Evolutionary conservation across 1,284 basidiomycete genomes (phyloP), one percentile per base, ranked within the genome.

Genomic region (Fomitiporia mediterranea): DNA sequence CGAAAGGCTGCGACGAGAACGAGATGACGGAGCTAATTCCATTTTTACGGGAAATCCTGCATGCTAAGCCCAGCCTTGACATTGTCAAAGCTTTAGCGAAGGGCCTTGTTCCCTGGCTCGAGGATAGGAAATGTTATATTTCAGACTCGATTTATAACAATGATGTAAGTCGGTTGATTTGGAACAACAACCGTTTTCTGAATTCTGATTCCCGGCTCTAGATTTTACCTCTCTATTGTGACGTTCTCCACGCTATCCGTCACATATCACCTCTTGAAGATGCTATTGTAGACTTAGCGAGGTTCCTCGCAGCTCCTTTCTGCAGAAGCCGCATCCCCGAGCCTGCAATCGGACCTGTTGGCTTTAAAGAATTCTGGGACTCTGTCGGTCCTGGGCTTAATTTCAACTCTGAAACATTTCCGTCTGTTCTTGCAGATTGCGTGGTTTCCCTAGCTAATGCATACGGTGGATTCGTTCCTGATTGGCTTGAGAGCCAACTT

Each of bases 351-450:
- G 57, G 57, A 13, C 53, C 53, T 5, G 13, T 56, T 4, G 48
- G 48, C 4, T 59, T 59, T 32, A 43, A 56, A 21, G 39, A 37
- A 19, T 51, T 55, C 34, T 59, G 57, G 57, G 53, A 59, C 17
- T 21, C 27, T 15, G 28, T 54, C 32, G 39, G 39, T 6, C 48
- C 57, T 19, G 11, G n/a, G 1, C 38, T 58, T 2, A 35, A 58
- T 21, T 54, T 58, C 28, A 30, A n/a, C 6, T 40, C 37, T n/a
- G 25, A 37, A 23, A n/a, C 17, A 6, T 58, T 43, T n/a, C 57
- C 57, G 15, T 17, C 19, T 8, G 13, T 23, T 5, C 28, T 58
- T 15, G 34, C 35, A 11, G 47, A 53, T 17, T 58, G 57, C 37
- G 53, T 58, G 8, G 21, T 43, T n/a, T 35, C 37, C 17, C 46